Conservation (phyloP, 129 eudicot species). For the Calendula officinalis region DNA sequence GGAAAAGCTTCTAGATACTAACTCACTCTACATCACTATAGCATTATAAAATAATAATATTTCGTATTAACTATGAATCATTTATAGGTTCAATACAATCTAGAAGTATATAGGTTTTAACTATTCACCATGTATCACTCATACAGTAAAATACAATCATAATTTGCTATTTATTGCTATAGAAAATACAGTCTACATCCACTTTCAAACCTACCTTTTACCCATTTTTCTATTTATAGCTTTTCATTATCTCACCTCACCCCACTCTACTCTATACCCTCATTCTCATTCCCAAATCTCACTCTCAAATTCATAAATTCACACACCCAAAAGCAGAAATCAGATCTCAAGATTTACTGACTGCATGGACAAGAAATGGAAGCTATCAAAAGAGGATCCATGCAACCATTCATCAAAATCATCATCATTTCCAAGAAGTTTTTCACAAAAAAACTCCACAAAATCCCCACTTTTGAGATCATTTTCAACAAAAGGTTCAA, state of each 20-base stretch:
- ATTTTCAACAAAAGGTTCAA: conserved; percentile 47
- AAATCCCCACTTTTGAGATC: conserved; percentile 54
- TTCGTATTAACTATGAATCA: too few species aligned
- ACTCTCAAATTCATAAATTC: not conserved
- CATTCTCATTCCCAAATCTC: conserved; percentile 12
- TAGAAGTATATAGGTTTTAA: not conserved
- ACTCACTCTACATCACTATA: too few species aligned
- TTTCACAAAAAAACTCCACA: conserved; percentile 51
- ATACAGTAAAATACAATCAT: conserved; percentile 38
- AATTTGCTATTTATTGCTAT: conserved; percentile 16
- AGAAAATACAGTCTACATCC: conserved; percentile 33
- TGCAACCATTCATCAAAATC: conserved; percentile 41
- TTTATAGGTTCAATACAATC: not conserved
- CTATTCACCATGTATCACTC: conserved; percentile 11
- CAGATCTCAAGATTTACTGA: conserved; percentile 17
- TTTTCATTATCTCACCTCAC: conserved; percentile 36
- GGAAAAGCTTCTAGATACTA: too few species aligned
- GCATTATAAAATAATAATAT: too few species aligned
- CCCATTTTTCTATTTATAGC: conserved; percentile 36
- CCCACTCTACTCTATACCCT: conserved; percentile 24
- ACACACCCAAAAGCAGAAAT: conserved; percentile 7
- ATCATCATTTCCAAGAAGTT: conserved; percentile 51
- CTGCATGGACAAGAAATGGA: conserved; percentile 77
- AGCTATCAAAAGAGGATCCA: conserved; percentile 52
- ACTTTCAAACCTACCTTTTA: conserved; percentile 27